Base-by-base conservation (phyloP, 345 rosid species). In the Geranium brycei region DNA sequence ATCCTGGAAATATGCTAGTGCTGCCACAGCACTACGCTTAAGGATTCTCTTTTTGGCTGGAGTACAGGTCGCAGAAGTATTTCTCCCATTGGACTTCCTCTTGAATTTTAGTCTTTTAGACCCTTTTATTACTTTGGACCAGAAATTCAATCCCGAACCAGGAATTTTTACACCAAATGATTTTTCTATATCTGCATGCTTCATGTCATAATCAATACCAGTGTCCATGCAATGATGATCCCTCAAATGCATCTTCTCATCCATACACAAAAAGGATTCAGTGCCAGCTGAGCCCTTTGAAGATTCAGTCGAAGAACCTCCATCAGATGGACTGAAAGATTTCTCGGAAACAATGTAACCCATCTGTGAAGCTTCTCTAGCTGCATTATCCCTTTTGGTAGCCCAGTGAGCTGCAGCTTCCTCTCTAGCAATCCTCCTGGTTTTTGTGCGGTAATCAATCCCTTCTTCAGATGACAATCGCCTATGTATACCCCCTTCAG, bases 101-200 rank as follows among this genome's bases (percentile, higher is more conserved):
- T 87, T 88, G 61, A 88, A 64, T 63, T 72, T 83, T 62, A 62
- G 78, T 65, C 77, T 87, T 77, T 75, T 80, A 53, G 84, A 79
- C 51, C 81, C 89, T 74, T 85, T 77, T 16, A 84, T 78, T 69
- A 77, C 73, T 70, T 76, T 78, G 17, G 96, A 78, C 86, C 85
- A 86, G 62, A 84, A 78, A 63, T 81, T 86, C 68, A 80, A 82
- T 64, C 93, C 88, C 17, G 86, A 75, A 71, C 85, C 92, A 66
- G 90, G 87, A 64, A 87, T 73, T 64, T 88, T 89, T 57, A 84
- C 79, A 59, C 98, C 98, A 77, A 92, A 92, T 30, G 93, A 86
- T 75, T 83, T 89, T 82, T 92, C 98, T 70, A 92, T 73, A 62
- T 89, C 95, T 6, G 96, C 93, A 73, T 89, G 96, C 77, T 83